Base-by-base conservation (phyloP, 2,329 filamentous ascomycete genomes). In the Cordyceps sp. region DNA sequence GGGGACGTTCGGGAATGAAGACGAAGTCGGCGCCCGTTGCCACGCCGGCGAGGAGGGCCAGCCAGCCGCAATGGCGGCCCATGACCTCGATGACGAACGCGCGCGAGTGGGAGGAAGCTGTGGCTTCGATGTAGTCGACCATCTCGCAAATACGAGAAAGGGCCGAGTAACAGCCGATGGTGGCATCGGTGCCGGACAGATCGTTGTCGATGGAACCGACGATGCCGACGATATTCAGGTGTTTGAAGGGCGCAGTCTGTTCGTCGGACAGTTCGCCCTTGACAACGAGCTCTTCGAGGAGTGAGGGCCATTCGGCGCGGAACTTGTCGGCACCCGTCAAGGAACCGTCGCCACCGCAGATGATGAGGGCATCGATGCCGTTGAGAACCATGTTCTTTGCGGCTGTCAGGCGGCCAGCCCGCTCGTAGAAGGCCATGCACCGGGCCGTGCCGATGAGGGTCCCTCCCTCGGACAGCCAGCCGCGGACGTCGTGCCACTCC, bases 181-280 rank as follows among this genome's bases (percentile, higher is more conserved):
- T 98, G 36, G 90, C 88, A 55, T 98, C 90, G 10, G 90, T 98
- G 41, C 84, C 84, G 31, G 86, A 92, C 58, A 98, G 79, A 51
- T 98, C 90, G 52, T 98, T 98, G 66, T 98, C 90, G 49, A 98
- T 98, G 33, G 85, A 93, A 36, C 90, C 90, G 19, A 98, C 90
- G 32, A 96, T 64, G 30, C 90, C 90, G 33, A 96, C 88, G 43
- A 98, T 93, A 58, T 96, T 98, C 49, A 98, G 70, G 44, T 92
- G 75, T 47, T 70, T 69, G 65, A 84, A 93, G 2, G 81, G 79
- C 29, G 73, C 64, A 36, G 83, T 59, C 50, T 93, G 78, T 35
- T 78, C 69, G 27, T 61, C 47, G 6, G 72, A 77, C 45, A 94
- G 65, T 47, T 88, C 68, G 33, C 75, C 74, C 3, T 59, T 80